Conservation (phyloP, 1,284 basidiomycete species). For the Rhodotorula sp. region DNA sequence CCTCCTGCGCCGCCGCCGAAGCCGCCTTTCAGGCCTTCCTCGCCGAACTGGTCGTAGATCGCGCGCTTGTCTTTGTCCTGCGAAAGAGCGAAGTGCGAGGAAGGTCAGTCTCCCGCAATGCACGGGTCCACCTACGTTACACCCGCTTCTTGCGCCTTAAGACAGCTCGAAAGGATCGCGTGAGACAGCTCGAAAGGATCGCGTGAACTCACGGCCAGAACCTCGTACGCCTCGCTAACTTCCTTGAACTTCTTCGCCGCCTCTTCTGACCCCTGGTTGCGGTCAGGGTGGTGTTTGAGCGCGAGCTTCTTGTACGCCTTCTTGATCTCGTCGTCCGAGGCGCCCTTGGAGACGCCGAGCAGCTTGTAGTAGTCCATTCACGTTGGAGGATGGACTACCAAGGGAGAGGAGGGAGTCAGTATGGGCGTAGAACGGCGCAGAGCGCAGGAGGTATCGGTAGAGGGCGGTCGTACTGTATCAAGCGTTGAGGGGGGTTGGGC, state of each 20-base stretch:
- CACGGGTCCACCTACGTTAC: too few species aligned
- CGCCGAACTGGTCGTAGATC: conserved; percentile 92
- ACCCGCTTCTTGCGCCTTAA: too few species aligned
- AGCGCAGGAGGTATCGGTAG: too few species aligned
- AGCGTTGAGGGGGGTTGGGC: too few species aligned
- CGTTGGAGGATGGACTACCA: neutral
- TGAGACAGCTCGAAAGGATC: neutral
- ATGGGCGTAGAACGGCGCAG: too few species aligned
- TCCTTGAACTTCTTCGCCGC: conserved; percentile 92
- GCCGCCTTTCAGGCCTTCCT: conserved; percentile 80
- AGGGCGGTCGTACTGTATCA: too few species aligned
- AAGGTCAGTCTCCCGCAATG: conserved; percentile 16
- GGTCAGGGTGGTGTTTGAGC: conserved; percentile 87
- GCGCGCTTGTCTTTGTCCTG: conserved; percentile 69
- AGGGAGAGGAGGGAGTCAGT: too few species aligned
- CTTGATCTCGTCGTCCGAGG: conserved; percentile 78
- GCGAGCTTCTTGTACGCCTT: conserved; percentile 56
- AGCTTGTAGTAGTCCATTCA: conserved; percentile 72
- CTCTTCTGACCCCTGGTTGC: conserved; percentile 76
- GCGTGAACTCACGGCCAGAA: conserved; percentile 69
- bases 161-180: too few species aligned
- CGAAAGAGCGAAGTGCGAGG: neutral
- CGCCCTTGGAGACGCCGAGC: conserved; percentile 69
- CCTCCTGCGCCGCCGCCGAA: conserved; percentile 52
- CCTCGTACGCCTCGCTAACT: conserved; percentile 92